A percentile compares a stretch with the other conserved stretches of the same genome.
These are phyloP conservation scores for Apophysomyces variabilis DNA, from an alignment of 371 early-diverging fungal species.

Conservation along the genomic window DNA sequence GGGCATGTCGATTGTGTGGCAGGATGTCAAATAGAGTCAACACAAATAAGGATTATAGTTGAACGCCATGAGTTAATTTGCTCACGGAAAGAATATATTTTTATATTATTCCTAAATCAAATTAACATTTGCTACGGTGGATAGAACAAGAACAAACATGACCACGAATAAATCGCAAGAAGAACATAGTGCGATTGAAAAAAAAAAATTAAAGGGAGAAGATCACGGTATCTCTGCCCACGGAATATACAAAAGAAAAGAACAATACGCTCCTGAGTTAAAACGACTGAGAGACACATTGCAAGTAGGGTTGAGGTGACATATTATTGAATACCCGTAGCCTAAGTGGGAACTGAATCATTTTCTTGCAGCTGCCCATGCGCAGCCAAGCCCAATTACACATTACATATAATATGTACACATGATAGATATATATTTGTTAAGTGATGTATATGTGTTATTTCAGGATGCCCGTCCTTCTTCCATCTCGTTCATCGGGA, in stretches of 20 bases:
- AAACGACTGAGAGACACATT: too few relatives aligned
- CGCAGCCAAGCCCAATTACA: too few relatives aligned
- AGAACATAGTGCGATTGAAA: too few relatives aligned
- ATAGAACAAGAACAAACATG: too few relatives aligned
- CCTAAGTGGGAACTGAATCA: too few relatives aligned
- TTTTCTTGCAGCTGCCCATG: too few relatives aligned
- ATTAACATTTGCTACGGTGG: too few relatives aligned
- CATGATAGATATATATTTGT: too few relatives aligned
- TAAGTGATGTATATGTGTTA: not conserved
- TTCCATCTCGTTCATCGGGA: slow-evolving; percentile 41
- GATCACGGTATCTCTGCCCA: not conserved
- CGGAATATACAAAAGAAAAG: not conserved
- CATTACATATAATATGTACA: not conserved
- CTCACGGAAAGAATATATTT: too few relatives aligned
- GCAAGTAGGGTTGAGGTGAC: not conserved
- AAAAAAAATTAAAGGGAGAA: not conserved
- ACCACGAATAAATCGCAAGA: not conserved
- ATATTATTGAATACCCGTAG: too few relatives aligned
- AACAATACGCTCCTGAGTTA: not conserved
- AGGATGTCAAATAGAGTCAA: not conserved
- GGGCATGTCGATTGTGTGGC: not conserved
- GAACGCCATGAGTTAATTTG: not conserved
- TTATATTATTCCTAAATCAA: too few relatives aligned
- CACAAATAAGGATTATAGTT: not conserved
- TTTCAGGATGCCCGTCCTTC: not conserved